Percentiles rank a stretch among this genome's conserved stretches.
Conservation (phyloP, 2,329 filamentous ascomycete genomes). For the Zasmidium citrigriseum region DNA sequence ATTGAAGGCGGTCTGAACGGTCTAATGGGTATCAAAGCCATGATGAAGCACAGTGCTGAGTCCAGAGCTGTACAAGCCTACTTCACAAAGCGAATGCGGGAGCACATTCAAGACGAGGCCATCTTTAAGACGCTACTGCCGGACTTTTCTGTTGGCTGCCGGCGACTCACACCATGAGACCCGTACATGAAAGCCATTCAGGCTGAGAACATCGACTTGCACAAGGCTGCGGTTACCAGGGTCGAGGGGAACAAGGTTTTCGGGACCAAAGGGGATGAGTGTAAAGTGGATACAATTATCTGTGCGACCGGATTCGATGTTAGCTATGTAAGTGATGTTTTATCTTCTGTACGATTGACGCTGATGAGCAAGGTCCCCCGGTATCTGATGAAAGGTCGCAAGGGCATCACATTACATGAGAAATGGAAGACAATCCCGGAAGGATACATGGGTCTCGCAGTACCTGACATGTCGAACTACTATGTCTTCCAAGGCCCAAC, state of each 20-base stretch:
- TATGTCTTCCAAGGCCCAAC: conserved; percentile 22
- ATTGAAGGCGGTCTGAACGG: conserved; percentile 14
- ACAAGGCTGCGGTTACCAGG: background rate
- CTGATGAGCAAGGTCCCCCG: conserved; percentile 2
- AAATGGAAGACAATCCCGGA: conserved; percentile 40
- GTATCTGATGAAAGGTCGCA: conserved; percentile 25
- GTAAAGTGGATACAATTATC: conserved; percentile 34
- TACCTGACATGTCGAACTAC: conserved; percentile 31
- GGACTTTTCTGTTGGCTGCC: conserved; percentile 38
- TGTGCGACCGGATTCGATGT: conserved; percentile 39
- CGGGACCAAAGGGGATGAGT: conserved; percentile 14
- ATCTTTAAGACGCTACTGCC: conserved; percentile 1
- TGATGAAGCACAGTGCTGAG: conserved; percentile 7
- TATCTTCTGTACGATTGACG: background rate
- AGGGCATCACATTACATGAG: conserved; percentile 30
- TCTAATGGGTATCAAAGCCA: conserved; percentile 12
- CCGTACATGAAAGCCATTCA: conserved; percentile 54
- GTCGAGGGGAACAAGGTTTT: background rate
- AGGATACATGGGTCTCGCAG: conserved; percentile 32
- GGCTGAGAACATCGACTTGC: conserved; percentile 42
- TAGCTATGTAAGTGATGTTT: conserved; percentile 18
- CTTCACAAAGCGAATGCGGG: conserved; percentile 5
- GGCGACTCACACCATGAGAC: conserved; percentile 51
- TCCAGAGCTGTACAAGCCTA: background rate
- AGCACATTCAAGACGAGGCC: conserved; percentile 2